These are phyloP conservation scores for Russula earlei DNA, from an alignment of 768 basidiomycete genomes.

Conservation along the genomic window DNA sequence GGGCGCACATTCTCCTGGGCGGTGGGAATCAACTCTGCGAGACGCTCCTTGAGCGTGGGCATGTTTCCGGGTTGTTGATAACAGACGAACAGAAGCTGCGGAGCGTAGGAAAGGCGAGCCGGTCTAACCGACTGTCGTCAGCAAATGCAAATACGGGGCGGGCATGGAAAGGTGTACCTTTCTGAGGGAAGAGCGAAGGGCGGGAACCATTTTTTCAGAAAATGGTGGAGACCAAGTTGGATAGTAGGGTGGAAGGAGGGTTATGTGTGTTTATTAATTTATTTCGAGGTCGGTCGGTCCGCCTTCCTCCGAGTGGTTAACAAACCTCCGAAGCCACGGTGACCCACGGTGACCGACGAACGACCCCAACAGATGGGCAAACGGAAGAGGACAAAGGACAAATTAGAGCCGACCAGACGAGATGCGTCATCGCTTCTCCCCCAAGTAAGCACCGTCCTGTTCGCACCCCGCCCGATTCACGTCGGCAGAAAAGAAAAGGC, in stretches of 20 bases:
- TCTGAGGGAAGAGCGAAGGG: slow-evolving; percentile 28
- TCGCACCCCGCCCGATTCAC: slow-evolving; percentile 5
- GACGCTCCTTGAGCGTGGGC: slow-evolving; percentile 80
- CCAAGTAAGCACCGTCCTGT: slow-evolving; percentile 23
- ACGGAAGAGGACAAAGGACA: slow-evolving; percentile 22
- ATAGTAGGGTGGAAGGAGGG: neutral
- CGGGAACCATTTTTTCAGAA: slow-evolving; percentile 23
- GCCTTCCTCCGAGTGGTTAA: slow-evolving; percentile 7
- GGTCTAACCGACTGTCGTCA: slow-evolving; percentile 22
- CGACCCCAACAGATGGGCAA: slow-evolving; percentile 25
- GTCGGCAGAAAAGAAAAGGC: slow-evolving; percentile 74
- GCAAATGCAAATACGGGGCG: slow-evolving; percentile 17
- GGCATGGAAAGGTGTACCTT: slow-evolving; percentile 27
- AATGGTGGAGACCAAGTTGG: no score
- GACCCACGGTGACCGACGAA: no score
- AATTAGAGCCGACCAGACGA: slow-evolving; percentile 5
- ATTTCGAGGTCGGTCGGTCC: neutral
- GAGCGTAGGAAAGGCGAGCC: slow-evolving; percentile 40
- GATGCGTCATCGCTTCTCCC: slow-evolving; percentile 24
- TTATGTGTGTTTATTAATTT: neutral
- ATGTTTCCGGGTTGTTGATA: slow-evolving; percentile 58
- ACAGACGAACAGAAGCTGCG: slow-evolving; percentile 49
- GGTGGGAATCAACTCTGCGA: slow-evolving; percentile 87
- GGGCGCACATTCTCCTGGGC: slow-evolving; percentile 62
- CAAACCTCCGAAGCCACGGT: slow-evolving; percentile 2